phyloP scores from a whole-genome alignment of 331 rosid species.

The Cydonia oblonga region DNA sequence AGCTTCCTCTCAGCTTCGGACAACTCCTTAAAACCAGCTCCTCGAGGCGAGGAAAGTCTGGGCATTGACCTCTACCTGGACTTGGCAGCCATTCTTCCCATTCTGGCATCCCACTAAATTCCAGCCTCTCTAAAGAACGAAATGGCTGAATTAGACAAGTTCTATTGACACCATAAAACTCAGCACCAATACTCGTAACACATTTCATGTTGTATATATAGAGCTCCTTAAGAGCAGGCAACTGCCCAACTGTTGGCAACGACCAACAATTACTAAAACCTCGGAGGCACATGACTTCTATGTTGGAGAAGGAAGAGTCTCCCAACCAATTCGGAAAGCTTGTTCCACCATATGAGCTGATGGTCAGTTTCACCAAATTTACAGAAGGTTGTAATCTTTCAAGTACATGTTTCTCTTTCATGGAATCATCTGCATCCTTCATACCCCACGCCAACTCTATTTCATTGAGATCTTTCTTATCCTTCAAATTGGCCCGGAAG shows the following conservation, averaged over 20 bases:
- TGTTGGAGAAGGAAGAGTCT: neutral
- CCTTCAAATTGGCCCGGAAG: constrained; percentile 12
- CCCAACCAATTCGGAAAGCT: neutral
- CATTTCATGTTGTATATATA: rapidly evolving
- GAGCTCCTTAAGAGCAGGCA: neutral
- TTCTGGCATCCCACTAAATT: neutral
- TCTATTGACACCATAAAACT: neutral
- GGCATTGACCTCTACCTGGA: neutral
- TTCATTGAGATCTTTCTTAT: neutral
- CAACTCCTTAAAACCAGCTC: rapidly evolving
- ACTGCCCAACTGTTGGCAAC: neutral
- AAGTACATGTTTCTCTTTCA: neutral
- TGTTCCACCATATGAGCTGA: neutral
- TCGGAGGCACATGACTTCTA: neutral
- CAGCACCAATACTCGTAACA: neutral
- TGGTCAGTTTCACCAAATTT: constrained; percentile 3
- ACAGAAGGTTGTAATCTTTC: constrained; percentile 9
- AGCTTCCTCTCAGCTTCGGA: neutral
- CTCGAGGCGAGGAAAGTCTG: neutral
- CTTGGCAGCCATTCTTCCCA: neutral
- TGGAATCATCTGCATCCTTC: neutral
- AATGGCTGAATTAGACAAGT: neutral
- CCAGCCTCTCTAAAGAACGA: neutral
- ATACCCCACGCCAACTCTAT: constrained; percentile 7
- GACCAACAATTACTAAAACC: neutral